Percentiles rank a stretch among this genome's conserved stretches.
Evolutionary conservation across 164 flowering plant species (phyloP).

Genomic region (Saururus chinensis): DNA sequence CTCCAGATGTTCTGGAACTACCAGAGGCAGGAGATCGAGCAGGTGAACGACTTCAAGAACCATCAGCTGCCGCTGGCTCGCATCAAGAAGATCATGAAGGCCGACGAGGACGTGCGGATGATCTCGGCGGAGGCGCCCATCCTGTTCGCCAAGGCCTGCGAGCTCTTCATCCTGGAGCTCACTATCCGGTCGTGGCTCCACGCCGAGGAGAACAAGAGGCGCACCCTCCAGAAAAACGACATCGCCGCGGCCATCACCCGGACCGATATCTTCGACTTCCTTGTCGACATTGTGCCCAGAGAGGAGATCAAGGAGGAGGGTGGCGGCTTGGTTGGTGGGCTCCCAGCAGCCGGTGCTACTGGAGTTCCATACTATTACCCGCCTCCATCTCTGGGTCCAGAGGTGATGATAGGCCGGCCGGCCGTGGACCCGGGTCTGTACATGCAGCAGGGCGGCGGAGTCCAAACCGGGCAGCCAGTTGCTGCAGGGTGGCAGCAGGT

Average conservation of each 20-base stretch:
- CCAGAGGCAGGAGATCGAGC: slow-evolving; percentile 80
- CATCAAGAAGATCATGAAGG: slow-evolving; percentile 97
- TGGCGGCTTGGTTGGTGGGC: slow-evolving; percentile 4
- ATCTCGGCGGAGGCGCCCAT: slow-evolving; percentile 91
- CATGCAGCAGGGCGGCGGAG: slow-evolving; percentile 9
- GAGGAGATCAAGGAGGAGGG: slow-evolving; percentile 68
- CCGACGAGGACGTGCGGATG: slow-evolving; percentile 96
- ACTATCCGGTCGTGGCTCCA: slow-evolving; percentile 89
- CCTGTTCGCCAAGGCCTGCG: slow-evolving; percentile 86
- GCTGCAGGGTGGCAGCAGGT: slow-evolving; percentile 35
- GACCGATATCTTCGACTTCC: slow-evolving; percentile 80
- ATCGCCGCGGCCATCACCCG: slow-evolving; percentile 85
- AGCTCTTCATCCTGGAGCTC: slow-evolving; percentile 87
- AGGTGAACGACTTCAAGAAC: slow-evolving; percentile 79
- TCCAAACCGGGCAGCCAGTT: slow-evolving; percentile 29
- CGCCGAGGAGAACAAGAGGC: slow-evolving; percentile 94
- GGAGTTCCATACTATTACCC: slow-evolving; percentile 36
- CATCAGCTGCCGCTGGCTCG: slow-evolving; percentile 89
- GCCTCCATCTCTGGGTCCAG: slow-evolving; percentile 20
- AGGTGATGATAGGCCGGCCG: slow-evolving; percentile 28
- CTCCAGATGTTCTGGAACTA: slow-evolving; percentile 83
- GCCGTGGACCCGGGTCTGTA: slow-evolving; percentile 16
- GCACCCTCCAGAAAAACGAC: slow-evolving; percentile 95
- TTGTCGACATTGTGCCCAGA: slow-evolving; percentile 86
- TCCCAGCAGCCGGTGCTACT: slow-evolving; percentile 2